These are phyloP conservation scores for Pyrus hybrid DNA, from an alignment of 331 rosid genomes.

Conservation along the genomic window DNA sequence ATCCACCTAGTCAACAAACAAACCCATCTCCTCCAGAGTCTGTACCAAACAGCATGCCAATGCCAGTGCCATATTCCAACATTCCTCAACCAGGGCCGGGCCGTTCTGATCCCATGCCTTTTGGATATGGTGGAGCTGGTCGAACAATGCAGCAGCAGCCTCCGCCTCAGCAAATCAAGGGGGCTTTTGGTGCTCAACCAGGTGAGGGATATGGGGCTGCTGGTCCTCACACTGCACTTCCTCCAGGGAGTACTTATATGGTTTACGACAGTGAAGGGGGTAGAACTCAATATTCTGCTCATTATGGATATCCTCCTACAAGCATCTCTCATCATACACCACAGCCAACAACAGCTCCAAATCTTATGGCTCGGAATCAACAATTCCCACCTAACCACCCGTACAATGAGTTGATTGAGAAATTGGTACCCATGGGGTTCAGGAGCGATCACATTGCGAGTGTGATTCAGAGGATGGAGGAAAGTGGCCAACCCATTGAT, in stretches of 20 bases:
- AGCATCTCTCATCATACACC: conserved; percentile 62
- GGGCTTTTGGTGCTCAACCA: conserved; percentile 41
- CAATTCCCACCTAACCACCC: conserved; percentile 70
- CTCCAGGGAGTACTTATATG: conserved; percentile 69
- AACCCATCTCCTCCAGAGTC: conserved; percentile 55
- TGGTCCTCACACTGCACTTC: conserved; percentile 38
- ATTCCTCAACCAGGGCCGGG: conserved; percentile 61
- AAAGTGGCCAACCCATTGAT: conserved; percentile 75
- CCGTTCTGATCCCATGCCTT: conserved; percentile 52
- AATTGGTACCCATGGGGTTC: conserved; percentile 76
- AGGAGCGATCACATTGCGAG: conserved; percentile 65
- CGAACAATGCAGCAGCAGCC: conserved; percentile 67
- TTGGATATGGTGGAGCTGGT: conserved; percentile 67
- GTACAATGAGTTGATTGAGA: conserved; percentile 70
- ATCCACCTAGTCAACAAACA: conserved; percentile 57
- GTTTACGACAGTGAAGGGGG: conserved; percentile 79
- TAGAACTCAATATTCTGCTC: conserved; percentile 47
- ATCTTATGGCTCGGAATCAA: conserved; percentile 46
- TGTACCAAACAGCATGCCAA: conserved; percentile 69
- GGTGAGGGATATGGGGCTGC: conserved; percentile 53
- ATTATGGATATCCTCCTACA: conserved; percentile 64
- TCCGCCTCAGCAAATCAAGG: conserved; percentile 70
- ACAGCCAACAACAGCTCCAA: conserved; percentile 28
- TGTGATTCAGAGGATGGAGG: conserved; percentile 96
- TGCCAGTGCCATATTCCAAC: conserved; percentile 73